phyloP scores from a whole-genome alignment of 192 early-diverging fungal species.

The Gryganskiella cystojenkinii region DNA sequence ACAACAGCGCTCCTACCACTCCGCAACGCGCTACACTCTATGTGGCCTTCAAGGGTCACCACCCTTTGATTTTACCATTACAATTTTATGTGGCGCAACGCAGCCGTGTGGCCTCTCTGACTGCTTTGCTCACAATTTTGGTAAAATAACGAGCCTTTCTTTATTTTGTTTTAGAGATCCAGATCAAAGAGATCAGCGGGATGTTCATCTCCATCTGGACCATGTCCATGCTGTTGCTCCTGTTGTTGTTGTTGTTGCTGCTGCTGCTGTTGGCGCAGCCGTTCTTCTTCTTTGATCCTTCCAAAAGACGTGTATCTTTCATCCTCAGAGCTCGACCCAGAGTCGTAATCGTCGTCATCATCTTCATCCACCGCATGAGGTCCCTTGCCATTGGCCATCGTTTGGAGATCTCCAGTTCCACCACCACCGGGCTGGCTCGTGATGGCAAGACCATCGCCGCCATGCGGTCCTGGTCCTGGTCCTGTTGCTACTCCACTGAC shows the following conservation, averaged over 20 bases:
- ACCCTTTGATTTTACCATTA: too few relatives aligned
- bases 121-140: too few relatives aligned
- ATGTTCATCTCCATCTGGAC: conserved; percentile 10
- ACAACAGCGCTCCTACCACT: too few relatives aligned
- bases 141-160: too few relatives aligned
- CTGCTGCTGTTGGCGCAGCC: conserved; percentile 16
- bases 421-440: background rate
- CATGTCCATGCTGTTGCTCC: conserved; percentile 8
- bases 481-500: background rate
- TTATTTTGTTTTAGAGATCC: conserved; percentile 7
- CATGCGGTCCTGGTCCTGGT: background rate
- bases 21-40: too few relatives aligned
- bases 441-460: background rate
- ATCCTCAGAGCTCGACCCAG: conserved; percentile 39
- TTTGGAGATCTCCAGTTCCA: conserved; percentile 2
- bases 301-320: conserved; percentile 22
- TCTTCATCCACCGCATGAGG: conserved; percentile 22
- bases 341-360: conserved; percentile 32
- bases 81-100: too few relatives aligned
- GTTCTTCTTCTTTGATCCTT: conserved; percentile 13
- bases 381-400: background rate
- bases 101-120: too few relatives aligned
- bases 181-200: conserved; percentile 26
- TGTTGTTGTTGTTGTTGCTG: conserved; percentile 23
- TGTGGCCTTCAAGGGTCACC: too few relatives aligned